Percentiles rank a stretch among this genome's conserved stretches.
phyloP scores from a whole-genome alignment of 2,329 filamentous ascomycete genomes.

The Claviceps purpurea region DNA sequence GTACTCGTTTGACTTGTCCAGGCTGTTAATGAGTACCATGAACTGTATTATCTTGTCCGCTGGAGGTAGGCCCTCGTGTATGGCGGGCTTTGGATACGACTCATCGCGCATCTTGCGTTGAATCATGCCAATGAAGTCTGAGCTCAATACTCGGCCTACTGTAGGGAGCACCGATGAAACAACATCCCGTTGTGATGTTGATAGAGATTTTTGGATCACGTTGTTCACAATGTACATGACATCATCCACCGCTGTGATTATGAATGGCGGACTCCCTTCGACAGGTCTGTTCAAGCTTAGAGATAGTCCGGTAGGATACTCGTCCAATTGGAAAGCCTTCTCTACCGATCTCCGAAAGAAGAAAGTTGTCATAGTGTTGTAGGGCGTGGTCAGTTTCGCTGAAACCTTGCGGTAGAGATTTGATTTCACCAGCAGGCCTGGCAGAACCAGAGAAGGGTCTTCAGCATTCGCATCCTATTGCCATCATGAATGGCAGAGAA shows the following conservation, averaged over 20 bases:
- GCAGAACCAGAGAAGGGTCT: constrained; percentile 48
- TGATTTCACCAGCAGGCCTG: constrained; percentile 64
- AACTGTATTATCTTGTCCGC: constrained; percentile 84
- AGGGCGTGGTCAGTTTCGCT: constrained; percentile 61
- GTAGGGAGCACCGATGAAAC: constrained; percentile 67
- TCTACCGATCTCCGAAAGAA: constrained; percentile 95
- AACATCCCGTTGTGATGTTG: constrained; percentile 71
- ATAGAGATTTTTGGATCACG: constrained; percentile 72
- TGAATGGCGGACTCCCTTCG: constrained; percentile 70
- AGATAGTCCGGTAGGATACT: constrained; percentile 66
- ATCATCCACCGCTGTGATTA: constrained; percentile 91
- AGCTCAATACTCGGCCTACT: constrained; percentile 65
- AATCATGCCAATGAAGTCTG: constrained; percentile 92
- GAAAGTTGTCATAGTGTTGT: constrained; percentile 87
- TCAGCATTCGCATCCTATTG: constrained; percentile 38
- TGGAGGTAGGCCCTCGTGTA: constrained; percentile 70
- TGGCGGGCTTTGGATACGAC: constrained; percentile 67
- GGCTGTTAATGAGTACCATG: constrained; percentile 86
- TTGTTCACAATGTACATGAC: constrained; percentile 99
- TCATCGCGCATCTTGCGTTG: constrained; percentile 97
- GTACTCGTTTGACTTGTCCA: constrained; percentile 87
- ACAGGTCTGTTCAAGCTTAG: constrained; percentile 61
- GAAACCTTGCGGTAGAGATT: constrained; percentile 68
- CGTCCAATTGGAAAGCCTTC: constrained; percentile 94
- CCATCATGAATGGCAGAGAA: background rate